phyloP scores from a whole-genome alignment of 768 basidiomycete species.

The Tubosaeta brunneosetosa region DNA sequence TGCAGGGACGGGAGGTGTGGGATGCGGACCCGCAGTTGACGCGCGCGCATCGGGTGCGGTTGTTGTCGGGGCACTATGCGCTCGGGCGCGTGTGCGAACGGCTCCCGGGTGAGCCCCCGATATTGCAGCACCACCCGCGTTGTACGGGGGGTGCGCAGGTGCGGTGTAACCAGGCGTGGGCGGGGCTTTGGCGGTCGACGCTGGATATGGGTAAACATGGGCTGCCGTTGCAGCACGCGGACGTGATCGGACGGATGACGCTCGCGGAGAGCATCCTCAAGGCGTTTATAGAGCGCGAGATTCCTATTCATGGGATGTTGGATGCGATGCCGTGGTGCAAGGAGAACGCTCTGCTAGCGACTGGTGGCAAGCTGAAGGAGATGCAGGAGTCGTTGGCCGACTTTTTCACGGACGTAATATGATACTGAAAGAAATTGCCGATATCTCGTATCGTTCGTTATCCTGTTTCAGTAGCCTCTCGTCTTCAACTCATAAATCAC shows the following conservation, averaged over 20 bases:
- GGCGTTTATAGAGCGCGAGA: constrained; percentile 41
- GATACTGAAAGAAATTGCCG: background rate
- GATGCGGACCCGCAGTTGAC: constrained; percentile 42
- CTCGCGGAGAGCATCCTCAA: constrained; percentile 45
- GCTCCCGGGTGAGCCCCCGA: constrained; percentile 40
- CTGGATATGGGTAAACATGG: constrained; percentile 37
- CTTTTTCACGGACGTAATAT: constrained; percentile 42
- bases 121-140: constrained; percentile 38
- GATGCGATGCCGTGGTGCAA: constrained; percentile 45
- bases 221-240: constrained; percentile 39
- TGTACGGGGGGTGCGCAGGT: constrained; percentile 37
- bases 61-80: constrained; percentile 50
- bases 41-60: constrained; percentile 46
- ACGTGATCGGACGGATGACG: constrained; percentile 43
- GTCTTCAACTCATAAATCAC: too few species aligned
- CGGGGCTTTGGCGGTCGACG: constrained; percentile 41
- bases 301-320: constrained; percentile 35
- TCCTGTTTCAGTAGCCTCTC: too few species aligned
- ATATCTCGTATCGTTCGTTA: too few species aligned
- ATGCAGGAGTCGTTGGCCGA: constrained; percentile 44
- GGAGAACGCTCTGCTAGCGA: constrained; percentile 39
- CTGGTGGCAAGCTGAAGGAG: constrained; percentile 41
- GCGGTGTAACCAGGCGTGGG: constrained; percentile 44
- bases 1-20: constrained; percentile 48
- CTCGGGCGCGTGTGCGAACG: constrained; percentile 43